Evolutionary conservation across 2,329 filamentous ascomycete species (phyloP), one percentile per base, ranked within the genome.

Genomic region (Trichoderma sp.): DNA sequence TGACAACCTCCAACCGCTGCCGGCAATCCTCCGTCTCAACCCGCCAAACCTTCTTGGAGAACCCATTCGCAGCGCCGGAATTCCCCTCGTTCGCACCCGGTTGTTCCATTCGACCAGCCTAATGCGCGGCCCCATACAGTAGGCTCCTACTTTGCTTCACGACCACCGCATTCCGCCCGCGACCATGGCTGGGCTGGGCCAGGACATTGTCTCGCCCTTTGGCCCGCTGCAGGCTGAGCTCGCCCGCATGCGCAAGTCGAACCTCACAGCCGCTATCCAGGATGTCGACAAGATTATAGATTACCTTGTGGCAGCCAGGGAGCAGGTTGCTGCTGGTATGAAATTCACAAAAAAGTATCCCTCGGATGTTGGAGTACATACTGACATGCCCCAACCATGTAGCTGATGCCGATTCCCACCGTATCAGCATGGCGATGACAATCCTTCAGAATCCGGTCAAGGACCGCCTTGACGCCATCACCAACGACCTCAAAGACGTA

Each of bases 391-490:
- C 39, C 51, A 41, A 30, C 43, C 30, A 15, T 30, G 15, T 10
- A 34, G 52, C 55, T 75, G 77, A 78, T 58, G 69, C 69, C 39
- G 77, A 79, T 60, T 70, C 74, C 10, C 86, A 88, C 68, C 86
- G 85, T 45, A 88, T 91, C 17, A 86, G 88, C 48, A 81, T 93
- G 66, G 90, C 88, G 28, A 85, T 98, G 71, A 90, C 91, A 34
- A 93, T 90, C 74, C 85, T 97, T 19, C 93, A 97, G 75, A 93
- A 90, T 68, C 91, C 93, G 0, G 83, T 97, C 64, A 95, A 93
- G 73, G 82, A 89, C 59, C 88, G 89, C 1, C 89, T 98, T 67
- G 92, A 96, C 45, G 83, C 86, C 43, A 87, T 96, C 45, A 94
- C 90, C 70, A 88, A 90, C 61, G 89, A 92, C 72, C 79, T 98